Evolutionary conservation across 257 asterid genomes (phyloP).

Genomic region (Paraleonurus japonicus): DNA sequence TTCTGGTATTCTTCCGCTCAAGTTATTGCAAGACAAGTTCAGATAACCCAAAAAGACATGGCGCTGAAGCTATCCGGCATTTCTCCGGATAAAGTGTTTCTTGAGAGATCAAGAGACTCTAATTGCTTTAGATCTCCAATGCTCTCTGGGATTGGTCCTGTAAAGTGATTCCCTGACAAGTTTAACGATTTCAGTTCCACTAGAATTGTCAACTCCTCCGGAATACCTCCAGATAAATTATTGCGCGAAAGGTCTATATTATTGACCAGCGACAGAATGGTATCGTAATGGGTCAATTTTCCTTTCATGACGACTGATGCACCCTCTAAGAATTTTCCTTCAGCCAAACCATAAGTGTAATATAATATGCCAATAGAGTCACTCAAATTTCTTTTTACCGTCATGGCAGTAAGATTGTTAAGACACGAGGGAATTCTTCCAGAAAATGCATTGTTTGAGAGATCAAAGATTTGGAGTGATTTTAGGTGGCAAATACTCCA

Average conservation of each 20-base stretch:
- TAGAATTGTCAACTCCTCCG: background rate
- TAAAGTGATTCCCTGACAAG: background rate
- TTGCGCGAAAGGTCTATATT: background rate
- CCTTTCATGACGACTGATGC: background rate
- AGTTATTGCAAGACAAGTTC: background rate
- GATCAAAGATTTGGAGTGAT: background rate
- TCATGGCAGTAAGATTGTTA: background rate
- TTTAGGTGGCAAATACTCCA: background rate
- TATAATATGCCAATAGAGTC: accelerated
- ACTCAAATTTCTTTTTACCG: background rate
- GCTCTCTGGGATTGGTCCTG: background rate
- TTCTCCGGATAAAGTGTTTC: background rate
- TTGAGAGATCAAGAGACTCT: background rate
- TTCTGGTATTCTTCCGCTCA: background rate
- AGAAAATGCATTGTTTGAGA: background rate
- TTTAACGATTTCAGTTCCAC: background rate
- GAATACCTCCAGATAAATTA: background rate
- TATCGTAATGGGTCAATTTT: background rate
- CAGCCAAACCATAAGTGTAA: background rate
- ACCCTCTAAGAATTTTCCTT: background rate
- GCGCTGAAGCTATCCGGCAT: background rate
- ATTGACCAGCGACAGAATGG: background rate
- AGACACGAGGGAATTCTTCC: background rate
- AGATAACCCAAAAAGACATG: background rate
- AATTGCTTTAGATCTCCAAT: background rate